Conservation (phyloP, 2,329 filamentous ascomycete species). For the Scolecobasidium constrictum region DNA sequence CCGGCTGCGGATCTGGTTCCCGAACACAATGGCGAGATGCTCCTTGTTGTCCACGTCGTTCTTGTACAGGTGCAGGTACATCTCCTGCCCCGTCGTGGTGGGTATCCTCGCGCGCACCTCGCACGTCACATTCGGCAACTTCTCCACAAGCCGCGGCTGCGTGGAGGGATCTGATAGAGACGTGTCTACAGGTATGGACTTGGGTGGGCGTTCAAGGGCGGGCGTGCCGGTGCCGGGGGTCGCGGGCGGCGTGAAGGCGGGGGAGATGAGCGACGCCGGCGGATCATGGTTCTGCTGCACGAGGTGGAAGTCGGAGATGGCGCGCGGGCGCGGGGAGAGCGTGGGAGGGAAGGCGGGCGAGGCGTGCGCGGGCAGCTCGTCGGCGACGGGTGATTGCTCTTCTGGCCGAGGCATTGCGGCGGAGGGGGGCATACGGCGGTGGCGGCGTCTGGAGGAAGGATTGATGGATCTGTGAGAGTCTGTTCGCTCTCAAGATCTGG, state of each 20-base stretch:
- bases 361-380: slow-evolving; percentile 38
- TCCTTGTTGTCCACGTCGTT: slow-evolving; percentile 94
- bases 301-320: slow-evolving; percentile 28
- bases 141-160: slow-evolving; percentile 50
- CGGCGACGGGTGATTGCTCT: not conserved
- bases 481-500: not conserved
- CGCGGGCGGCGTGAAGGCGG: slow-evolving; percentile 30
- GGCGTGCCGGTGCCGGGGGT: slow-evolving; percentile 17
- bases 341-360: slow-evolving; percentile 40
- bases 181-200: slow-evolving; percentile 33
- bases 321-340: slow-evolving; percentile 28
- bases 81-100: slow-evolving; percentile 81
- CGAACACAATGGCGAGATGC: slow-evolving; percentile 94
- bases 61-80: slow-evolving; percentile 92
- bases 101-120: slow-evolving; percentile 91
- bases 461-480: too few species aligned
- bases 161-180: slow-evolving; percentile 23
- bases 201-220: slow-evolving; percentile 25
- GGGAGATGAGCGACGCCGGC: slow-evolving; percentile 34
- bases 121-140: slow-evolving; percentile 78
- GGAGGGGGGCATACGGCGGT: slow-evolving; percentile 2
- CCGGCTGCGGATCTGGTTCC: slow-evolving; percentile 65
- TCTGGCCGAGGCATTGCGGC: slow-evolving; percentile 8
- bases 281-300: slow-evolving; percentile 16
- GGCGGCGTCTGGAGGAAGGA: too few species aligned